Conservation (phyloP, 176 grass and related monocot species). For the Oryza punctata region DNA sequence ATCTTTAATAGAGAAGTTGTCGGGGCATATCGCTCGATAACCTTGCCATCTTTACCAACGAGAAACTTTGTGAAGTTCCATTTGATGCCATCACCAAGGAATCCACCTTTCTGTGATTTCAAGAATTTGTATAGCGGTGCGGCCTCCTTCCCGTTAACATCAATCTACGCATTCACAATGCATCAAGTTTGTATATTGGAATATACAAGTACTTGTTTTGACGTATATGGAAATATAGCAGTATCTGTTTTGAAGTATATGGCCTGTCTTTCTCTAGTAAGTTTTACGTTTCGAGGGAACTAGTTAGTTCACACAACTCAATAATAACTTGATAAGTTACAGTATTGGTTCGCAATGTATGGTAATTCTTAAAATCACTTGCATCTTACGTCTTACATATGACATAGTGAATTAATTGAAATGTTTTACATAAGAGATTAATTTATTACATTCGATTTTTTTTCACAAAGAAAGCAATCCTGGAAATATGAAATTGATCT, state of each 20-base stretch:
- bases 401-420: too few relatives aligned
- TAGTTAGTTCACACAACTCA: not conserved
- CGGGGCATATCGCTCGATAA: constrained; percentile 54
- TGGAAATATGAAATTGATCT: not conserved
- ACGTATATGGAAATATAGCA: too few relatives aligned
- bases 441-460: too few relatives aligned
- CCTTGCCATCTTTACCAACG: constrained; percentile 54
- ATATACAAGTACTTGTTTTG: not conserved
- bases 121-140: constrained; percentile 58
- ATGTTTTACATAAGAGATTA: too few relatives aligned
- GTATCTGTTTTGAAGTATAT: not conserved
- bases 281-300: not conserved
- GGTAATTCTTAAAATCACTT: not conserved
- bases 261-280: not conserved
- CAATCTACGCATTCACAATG: constrained; percentile 32
- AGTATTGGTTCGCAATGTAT: not conserved
- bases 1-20: constrained; percentile 56
- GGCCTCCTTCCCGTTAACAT: constrained; percentile 61
- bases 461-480: not conserved
- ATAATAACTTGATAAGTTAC: not conserved
- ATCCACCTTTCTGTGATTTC: constrained; percentile 58
- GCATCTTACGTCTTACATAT: too few relatives aligned
- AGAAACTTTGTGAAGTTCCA: constrained; percentile 78
- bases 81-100: constrained; percentile 61
- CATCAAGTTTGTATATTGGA: not conserved